Evolutionary conservation across 345 rosid genomes (phyloP).

Genomic region (Conringia planisiliqua): DNA sequence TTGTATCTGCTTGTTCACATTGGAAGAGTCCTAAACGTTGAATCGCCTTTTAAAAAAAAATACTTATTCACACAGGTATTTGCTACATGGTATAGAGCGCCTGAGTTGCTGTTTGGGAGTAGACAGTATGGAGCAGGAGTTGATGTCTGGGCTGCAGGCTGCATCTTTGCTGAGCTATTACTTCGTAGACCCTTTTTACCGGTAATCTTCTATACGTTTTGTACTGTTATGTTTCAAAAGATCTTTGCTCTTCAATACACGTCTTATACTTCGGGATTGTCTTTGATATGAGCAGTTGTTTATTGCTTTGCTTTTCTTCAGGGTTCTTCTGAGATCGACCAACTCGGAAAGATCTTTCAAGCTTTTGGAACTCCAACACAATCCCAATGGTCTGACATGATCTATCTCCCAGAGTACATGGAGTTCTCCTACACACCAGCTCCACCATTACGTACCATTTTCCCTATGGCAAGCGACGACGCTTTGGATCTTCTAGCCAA

Average conservation of each 20-base stretch:
- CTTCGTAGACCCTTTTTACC: conserved; percentile 54
- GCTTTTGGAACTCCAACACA: conserved; percentile 57
- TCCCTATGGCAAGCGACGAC: conserved; percentile 61
- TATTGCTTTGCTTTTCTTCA: conserved; percentile 5
- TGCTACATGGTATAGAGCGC: conserved; percentile 68
- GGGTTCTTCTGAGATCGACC: conserved; percentile 60
- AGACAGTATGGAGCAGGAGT: conserved; percentile 56
- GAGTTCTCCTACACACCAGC: conserved; percentile 43
- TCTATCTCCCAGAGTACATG: conserved; percentile 54
- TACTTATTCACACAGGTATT: conserved; percentile 40
- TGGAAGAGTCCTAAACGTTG: not conserved
- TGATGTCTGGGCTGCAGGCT: conserved; percentile 70
- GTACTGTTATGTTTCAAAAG: not conserved
- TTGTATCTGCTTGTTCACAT: not conserved
- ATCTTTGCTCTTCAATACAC: not conserved
- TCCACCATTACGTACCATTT: conserved; percentile 45
- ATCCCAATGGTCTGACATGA: conserved; percentile 56
- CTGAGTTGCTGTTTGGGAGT: conserved; percentile 55
- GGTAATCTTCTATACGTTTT: conserved; percentile 15
- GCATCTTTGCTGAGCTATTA: conserved; percentile 59
- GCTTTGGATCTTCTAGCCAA: conserved; percentile 48
- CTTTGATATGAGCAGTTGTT: not conserved
- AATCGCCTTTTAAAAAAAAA: not conserved
- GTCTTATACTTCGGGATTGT: not conserved
- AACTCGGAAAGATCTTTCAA: conserved; percentile 55